Conservation (phyloP, 768 basidiomycete genomes). For the Tulasnella sp. region DNA sequence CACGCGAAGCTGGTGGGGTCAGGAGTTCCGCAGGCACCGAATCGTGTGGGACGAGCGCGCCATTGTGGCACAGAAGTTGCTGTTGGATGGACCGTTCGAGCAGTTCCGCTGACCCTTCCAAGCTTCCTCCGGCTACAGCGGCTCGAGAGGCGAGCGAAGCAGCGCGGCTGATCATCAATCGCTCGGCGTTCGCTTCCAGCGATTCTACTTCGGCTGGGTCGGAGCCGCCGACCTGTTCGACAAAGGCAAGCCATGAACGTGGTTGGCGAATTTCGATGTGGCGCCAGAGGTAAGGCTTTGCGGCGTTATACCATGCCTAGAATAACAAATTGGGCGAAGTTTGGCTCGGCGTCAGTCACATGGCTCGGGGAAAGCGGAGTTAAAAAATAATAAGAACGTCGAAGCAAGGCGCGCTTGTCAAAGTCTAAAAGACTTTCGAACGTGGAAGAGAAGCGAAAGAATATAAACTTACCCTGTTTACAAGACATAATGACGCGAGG, state of each 20-base stretch:
- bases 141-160: conserved; percentile 69
- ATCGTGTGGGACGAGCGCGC: conserved; percentile 56
- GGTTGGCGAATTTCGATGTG: conserved; percentile 82
- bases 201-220: conserved; percentile 43
- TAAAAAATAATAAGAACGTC: background rate
- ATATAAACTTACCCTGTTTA: conserved; percentile 52
- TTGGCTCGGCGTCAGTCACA: conserved; percentile 10
- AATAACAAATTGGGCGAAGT: background rate
- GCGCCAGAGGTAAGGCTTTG: conserved; percentile 88
- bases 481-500: conserved; percentile 71
- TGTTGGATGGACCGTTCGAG: conserved; percentile 67
- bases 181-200: conserved; percentile 47
- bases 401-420: background rate
- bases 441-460: background rate
- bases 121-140: conserved; percentile 61
- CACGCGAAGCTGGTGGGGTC: conserved; percentile 78
- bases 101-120: conserved; percentile 44
- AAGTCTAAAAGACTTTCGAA: conserved; percentile 8
- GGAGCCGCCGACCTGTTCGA: conserved; percentile 62
- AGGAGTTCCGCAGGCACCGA: conserved; percentile 75
- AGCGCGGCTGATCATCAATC: conserved; percentile 61
- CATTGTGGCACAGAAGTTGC: conserved; percentile 44
- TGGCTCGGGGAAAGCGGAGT: background rate
- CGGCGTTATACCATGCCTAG: conserved; percentile 71
- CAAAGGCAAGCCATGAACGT: conserved; percentile 78